phyloP scores from a whole-genome alignment of 2,329 filamentous ascomycete species.

The Ascochyta koolunga region DNA sequence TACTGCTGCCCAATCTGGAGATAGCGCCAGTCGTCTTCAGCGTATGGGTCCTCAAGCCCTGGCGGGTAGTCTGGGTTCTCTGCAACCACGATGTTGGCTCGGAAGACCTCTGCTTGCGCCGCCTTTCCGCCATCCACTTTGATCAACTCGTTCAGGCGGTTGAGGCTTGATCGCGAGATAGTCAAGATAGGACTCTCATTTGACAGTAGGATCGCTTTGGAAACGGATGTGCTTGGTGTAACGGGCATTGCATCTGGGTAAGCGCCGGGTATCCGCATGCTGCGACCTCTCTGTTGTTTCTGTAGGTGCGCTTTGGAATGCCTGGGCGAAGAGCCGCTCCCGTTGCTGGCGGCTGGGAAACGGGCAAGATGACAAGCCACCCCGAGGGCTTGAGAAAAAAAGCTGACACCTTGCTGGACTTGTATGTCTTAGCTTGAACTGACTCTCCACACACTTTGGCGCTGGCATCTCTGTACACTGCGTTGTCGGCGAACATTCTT shows the following conservation, averaged over 20 bases:
- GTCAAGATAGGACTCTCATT: conserved; percentile 95
- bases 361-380: conserved; percentile 84
- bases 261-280: conserved; percentile 57
- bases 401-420: conserved; percentile 65
- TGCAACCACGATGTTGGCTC: conserved; percentile 83
- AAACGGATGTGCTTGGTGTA: conserved; percentile 57
- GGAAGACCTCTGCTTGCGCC: conserved; percentile 76
- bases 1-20: conserved; percentile 69
- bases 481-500: conserved; percentile 55
- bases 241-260: conserved; percentile 57
- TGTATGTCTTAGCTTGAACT: conserved; percentile 74
- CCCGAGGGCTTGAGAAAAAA: conserved; percentile 80
- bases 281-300: conserved; percentile 47
- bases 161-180: conserved; percentile 79
- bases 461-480: conserved; percentile 51
- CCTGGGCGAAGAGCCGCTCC: conserved; percentile 62
- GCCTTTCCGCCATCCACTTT: conserved; percentile 64
- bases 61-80: conserved; percentile 50
- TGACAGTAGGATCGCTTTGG: conserved; percentile 74
- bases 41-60: conserved; percentile 66
- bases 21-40: conserved; percentile 78
- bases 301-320: conserved; percentile 75
- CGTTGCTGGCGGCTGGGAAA: conserved; percentile 69
- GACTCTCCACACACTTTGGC: conserved; percentile 85
- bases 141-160: conserved; percentile 77